A percentile compares a stretch with the other conserved stretches of the same genome.
These are phyloP conservation scores for Leptoxyphium fumago DNA, from an alignment of 2,329 filamentous ascomycete species.

Conservation along the genomic window DNA sequence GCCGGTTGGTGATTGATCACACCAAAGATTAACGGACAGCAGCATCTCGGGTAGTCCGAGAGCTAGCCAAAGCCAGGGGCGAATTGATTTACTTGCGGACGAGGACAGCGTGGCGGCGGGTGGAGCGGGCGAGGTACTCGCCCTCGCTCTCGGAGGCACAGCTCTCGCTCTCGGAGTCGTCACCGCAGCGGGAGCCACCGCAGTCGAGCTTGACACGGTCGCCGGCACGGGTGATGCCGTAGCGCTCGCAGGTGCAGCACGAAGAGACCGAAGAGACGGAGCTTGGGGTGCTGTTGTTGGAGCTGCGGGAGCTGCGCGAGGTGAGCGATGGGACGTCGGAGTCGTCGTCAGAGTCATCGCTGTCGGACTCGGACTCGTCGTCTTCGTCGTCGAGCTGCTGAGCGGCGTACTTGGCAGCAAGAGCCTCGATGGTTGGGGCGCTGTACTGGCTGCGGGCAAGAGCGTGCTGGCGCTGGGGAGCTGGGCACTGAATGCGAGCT, in stretches of 20 bases:
- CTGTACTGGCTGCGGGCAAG: constrained; percentile 73
- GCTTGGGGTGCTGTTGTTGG: constrained; percentile 40
- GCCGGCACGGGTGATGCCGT: constrained; percentile 81
- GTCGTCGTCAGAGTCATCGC: constrained; percentile 36
- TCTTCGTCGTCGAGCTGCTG: constrained; percentile 40
- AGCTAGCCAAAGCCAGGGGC: too few species aligned
- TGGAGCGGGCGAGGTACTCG: constrained; percentile 17
- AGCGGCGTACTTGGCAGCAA: constrained; percentile 48
- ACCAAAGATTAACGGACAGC: too few species aligned
- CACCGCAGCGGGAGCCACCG: constrained; percentile 75
- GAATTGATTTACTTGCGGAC: constrained; percentile 15
- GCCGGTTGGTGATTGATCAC: too few species aligned
- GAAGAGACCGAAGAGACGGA: constrained; percentile 36
- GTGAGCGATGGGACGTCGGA: constrained; percentile 39
- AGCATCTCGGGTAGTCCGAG: too few species aligned
- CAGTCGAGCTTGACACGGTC: constrained; percentile 94
- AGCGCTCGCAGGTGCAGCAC: constrained; percentile 86
- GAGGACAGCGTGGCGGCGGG: constrained; percentile 32
- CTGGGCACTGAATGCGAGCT: constrained; percentile 80
- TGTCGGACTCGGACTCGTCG: constrained; percentile 46
- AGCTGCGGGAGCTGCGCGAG: constrained; percentile 64
- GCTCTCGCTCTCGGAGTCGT: constrained; percentile 52
- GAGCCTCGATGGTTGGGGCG: constrained; percentile 61
- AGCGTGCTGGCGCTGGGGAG: constrained; percentile 74
- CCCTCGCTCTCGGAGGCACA: constrained; percentile 53